These are phyloP conservation scores for Abrus precatorius DNA, from an alignment of 306 rosid genomes.

Conservation along the genomic window DNA sequence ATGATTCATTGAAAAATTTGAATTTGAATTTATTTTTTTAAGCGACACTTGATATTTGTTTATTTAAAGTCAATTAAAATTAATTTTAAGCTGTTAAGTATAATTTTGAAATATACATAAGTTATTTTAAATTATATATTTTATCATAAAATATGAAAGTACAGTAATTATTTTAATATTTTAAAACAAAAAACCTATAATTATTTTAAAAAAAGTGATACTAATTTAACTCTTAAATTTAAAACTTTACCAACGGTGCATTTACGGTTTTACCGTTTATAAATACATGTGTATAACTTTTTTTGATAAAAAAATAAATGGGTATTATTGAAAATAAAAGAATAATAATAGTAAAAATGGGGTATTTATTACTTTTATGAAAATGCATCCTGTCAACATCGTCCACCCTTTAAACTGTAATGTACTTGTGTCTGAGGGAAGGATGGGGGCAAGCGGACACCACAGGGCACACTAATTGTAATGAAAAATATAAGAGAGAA, in stretches of 20 bases:
- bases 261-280: neutral
- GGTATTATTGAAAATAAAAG: neutral
- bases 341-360: neutral
- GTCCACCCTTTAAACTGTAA: conserved; percentile 36
- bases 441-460: conserved; percentile 39
- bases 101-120: too few species aligned
- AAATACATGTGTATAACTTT: neutral
- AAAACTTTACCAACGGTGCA: neutral
- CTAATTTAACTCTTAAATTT: neutral
- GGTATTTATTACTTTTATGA: conserved; percentile 3
- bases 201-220: too few species aligned
- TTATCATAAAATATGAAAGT: too few species aligned
- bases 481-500: neutral
- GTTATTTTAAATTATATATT: too few species aligned
- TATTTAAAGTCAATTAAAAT: too few species aligned
- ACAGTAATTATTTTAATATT: too few species aligned
- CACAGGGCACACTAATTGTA: conserved; percentile 15
- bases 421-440: conserved; percentile 39
- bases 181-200: too few species aligned
- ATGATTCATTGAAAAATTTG: too few species aligned
- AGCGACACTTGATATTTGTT: too few species aligned
- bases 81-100: too few species aligned
- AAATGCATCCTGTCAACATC: conserved; percentile 5
- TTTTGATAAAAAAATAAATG: neutral
- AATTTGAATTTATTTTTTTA: neutral